These are phyloP conservation scores for Scheffersomyces ergatensis DNA, from an alignment of 805 yeast genomes.

Conservation along the genomic window DNA sequence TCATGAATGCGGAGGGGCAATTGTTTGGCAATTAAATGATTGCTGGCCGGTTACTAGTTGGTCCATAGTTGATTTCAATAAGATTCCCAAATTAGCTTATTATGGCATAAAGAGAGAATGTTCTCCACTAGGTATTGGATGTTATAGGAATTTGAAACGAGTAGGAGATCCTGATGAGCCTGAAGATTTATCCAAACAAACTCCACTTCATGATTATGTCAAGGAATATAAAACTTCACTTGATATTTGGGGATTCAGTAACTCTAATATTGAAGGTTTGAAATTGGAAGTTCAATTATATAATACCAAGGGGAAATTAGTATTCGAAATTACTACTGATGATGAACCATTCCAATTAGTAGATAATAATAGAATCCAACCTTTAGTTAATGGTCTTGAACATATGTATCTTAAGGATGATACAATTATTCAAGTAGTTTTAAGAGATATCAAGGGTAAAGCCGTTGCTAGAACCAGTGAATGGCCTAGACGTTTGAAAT, in stretches of 20 bases:
- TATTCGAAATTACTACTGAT: conserved; percentile 8
- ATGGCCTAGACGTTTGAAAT: conserved; percentile 52
- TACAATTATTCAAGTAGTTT: conserved; percentile 12
- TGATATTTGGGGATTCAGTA: conserved; percentile 43
- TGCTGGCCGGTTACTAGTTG: conserved; percentile 53
- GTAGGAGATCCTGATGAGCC: conserved; percentile 1
- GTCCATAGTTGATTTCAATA: conserved; percentile 43
- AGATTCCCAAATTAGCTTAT: conserved; percentile 43
- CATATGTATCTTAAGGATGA: conserved; percentile 8
- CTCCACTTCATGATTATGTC: conserved; percentile 1
- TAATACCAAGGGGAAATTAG: conserved; percentile 27
- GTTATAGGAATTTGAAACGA: background rate
- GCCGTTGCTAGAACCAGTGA: conserved; percentile 33
- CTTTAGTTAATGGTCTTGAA: conserved; percentile 16
- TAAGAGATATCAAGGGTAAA: conserved; percentile 8
- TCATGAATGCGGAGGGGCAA: conserved; percentile 41
- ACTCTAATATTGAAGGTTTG: conserved; percentile 13
- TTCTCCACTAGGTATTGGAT: background rate
- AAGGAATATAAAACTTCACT: conserved; percentile 6
- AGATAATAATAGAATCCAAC: conserved; percentile 22
- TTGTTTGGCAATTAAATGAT: conserved; percentile 55
- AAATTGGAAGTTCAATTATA: conserved; percentile 22
- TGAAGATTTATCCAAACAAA: conserved; percentile 2
- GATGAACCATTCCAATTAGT: conserved; percentile 5
- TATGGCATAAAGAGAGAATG: conserved; percentile 45